Percentiles rank a stretch among this genome's conserved stretches.
Conservation (phyloP, 2,329 filamentous ascomycete genomes). For the Rutstroemia sp. region DNA sequence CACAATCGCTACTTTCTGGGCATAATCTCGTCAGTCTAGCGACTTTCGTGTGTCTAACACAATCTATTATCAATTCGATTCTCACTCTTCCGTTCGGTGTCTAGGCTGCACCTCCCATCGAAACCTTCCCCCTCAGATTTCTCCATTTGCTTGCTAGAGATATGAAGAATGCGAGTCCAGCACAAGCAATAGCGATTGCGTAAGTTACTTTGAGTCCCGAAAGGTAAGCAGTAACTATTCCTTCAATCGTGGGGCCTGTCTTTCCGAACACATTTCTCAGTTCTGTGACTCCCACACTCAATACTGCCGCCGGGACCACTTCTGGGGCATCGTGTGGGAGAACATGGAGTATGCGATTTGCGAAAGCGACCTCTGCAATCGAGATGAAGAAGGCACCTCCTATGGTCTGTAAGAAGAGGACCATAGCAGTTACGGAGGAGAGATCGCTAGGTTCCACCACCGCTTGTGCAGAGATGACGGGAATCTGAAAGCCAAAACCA, state of each 20-base stretch:
- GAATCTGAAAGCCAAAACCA: constrained; percentile 46
- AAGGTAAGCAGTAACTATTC: constrained; percentile 55
- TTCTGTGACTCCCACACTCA: constrained; percentile 44
- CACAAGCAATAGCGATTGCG: constrained; percentile 47
- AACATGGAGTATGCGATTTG: constrained; percentile 36
- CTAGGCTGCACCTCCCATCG: constrained; percentile 14
- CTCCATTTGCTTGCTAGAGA: constrained; percentile 30
- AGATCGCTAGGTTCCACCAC: constrained; percentile 36
- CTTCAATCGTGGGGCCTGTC: constrained; percentile 37
- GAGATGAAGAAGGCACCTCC: constrained; percentile 45
- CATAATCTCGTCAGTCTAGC: no score
- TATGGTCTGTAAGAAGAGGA: constrained; percentile 41
- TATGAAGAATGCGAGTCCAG: constrained; percentile 34
- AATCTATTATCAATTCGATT: no score
- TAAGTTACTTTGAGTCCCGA: constrained; percentile 55
- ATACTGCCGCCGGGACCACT: constrained; percentile 32
- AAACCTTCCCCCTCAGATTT: constrained; percentile 25
- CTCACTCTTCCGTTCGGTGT: no score
- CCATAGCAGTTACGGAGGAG: constrained; percentile 39
- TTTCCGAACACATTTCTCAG: constrained; percentile 42
- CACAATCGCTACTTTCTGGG: no score
- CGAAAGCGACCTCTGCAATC: constrained; percentile 40
- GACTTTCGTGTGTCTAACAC: no score
- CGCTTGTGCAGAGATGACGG: constrained; percentile 32
- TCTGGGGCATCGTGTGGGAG: constrained; percentile 32